phyloP scores from a whole-genome alignment of 2,329 filamentous ascomycete genomes.

The Apiospora kogelbergensis region DNA sequence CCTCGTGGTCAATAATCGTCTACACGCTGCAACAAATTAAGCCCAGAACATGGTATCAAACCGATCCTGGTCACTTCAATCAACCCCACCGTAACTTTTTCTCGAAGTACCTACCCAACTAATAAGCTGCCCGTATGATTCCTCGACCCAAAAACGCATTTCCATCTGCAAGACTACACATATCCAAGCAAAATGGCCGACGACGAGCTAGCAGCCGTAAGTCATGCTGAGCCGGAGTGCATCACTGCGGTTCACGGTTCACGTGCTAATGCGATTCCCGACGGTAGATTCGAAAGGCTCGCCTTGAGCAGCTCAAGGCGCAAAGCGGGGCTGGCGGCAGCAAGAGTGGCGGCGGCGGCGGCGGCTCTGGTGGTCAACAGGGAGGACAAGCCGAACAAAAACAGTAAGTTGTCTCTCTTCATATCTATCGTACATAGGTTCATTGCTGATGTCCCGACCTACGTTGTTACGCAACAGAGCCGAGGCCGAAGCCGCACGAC shows the following conservation, averaged over 20 bases:
- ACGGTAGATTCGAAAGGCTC: constrained; percentile 80
- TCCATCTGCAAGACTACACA: not conserved
- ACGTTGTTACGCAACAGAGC: constrained; percentile 8
- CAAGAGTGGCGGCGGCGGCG: constrained; percentile 46
- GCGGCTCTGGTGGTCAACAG: constrained; percentile 44
- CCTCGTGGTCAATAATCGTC: too few relatives aligned
- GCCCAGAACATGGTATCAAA: too few relatives aligned
- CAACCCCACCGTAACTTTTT: constrained; percentile 5
- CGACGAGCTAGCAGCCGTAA: constrained; percentile 64
- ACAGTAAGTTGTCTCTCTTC: constrained; percentile 47
- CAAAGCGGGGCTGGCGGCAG: constrained; percentile 54
- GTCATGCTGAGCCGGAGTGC: constrained; percentile 1
- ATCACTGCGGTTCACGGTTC: not conserved
- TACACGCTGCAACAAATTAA: too few relatives aligned
- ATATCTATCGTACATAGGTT: not conserved
- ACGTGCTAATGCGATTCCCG: not conserved
- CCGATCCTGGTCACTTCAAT: not conserved
- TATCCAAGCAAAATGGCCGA: constrained; percentile 53
- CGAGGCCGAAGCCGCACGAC: constrained; percentile 68
- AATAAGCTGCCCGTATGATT: not conserved
- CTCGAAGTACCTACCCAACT: not conserved
- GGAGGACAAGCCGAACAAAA: constrained; percentile 59
- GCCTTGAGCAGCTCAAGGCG: constrained; percentile 89
- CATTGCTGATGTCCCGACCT: not conserved
- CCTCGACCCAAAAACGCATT: not conserved